A percentile compares a stretch with the other conserved stretches of the same genome.
These are phyloP conservation scores for Candida mattraensis DNA, from an alignment of 805 yeast genomes.

Conservation along the genomic window DNA sequence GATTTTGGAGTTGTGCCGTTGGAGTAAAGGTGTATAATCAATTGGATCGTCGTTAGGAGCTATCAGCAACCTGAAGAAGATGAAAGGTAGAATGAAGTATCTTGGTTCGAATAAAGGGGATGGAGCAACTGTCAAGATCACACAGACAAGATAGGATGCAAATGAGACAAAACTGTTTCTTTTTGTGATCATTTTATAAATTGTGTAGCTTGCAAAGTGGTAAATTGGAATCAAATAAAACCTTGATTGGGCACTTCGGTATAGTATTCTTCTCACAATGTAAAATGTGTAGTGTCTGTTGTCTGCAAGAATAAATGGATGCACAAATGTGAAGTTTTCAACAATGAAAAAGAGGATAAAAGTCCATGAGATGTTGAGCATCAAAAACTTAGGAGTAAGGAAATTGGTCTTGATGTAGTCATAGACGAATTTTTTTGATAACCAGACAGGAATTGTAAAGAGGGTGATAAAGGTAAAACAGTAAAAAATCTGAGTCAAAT, in stretches of 20 bases:
- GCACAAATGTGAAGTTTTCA: slow-evolving; percentile 66
- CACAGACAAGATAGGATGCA: slow-evolving; percentile 51
- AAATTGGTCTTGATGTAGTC: slow-evolving; percentile 39
- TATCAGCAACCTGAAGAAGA: slow-evolving; percentile 67
- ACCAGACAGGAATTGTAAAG: slow-evolving; percentile 78
- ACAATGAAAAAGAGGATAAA: slow-evolving; percentile 45
- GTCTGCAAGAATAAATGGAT: slow-evolving; percentile 90
- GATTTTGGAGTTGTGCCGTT: slow-evolving; percentile 26
- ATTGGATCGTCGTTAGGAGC: slow-evolving; percentile 39
- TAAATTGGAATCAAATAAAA: slow-evolving; percentile 63
- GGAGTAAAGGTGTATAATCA: slow-evolving; percentile 14
- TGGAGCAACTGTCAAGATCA: slow-evolving; percentile 67
- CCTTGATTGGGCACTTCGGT: slow-evolving; percentile 46
- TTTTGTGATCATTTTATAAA: slow-evolving; percentile 21
- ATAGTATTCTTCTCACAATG: slow-evolving; percentile 66
- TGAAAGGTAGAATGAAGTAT: slow-evolving; percentile 80
- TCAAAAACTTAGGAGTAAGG: slow-evolving; percentile 20
- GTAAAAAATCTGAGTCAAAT: slow-evolving; percentile 80
- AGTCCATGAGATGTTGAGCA: slow-evolving; percentile 24
- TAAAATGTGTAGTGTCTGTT: slow-evolving; percentile 94
- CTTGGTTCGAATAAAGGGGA: slow-evolving; percentile 94
- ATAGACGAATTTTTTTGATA: slow-evolving; percentile 42
- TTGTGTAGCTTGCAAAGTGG: slow-evolving; percentile 48
- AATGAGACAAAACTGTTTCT: slow-evolving; percentile 38
- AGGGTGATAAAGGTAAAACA: slow-evolving; percentile 61